phyloP scores from a whole-genome alignment of 441 rosid genomes.

The Bruguiera hainesii region DNA sequence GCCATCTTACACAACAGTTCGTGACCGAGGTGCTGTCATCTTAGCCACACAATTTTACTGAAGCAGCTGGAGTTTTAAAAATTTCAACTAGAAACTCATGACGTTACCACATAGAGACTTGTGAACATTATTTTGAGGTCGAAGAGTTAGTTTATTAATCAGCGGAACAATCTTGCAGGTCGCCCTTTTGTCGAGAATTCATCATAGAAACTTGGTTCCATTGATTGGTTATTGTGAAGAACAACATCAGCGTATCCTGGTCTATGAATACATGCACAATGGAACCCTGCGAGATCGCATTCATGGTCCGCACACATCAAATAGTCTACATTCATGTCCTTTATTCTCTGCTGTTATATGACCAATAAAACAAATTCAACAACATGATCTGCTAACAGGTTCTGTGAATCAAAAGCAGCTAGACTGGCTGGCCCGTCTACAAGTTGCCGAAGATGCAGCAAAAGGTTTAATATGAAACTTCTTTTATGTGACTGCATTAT shows the following conservation, averaged over 20 bases:
- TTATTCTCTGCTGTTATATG: conserved; percentile 4
- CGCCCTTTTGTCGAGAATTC: conserved; percentile 90
- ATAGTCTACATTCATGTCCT: background rate
- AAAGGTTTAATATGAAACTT: conserved; percentile 52
- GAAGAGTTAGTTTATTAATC: conserved; percentile 5
- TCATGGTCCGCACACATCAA: conserved; percentile 42
- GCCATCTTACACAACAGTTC: conserved; percentile 67
- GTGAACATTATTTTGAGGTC: background rate
- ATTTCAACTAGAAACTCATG: background rate
- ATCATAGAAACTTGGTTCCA: conserved; percentile 94
- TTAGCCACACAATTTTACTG: conserved; percentile 7
- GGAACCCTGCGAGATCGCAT: conserved; percentile 84
- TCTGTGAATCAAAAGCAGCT: conserved; percentile 49
- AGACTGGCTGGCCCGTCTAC: conserved; percentile 74
- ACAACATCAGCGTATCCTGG: conserved; percentile 59
- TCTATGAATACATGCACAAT: conserved; percentile 95
- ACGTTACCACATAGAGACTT: background rate
- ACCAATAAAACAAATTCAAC: conserved; percentile 5
- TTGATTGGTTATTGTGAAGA: conserved; percentile 94
- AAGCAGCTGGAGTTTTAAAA: background rate
- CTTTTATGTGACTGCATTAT: conserved; percentile 6
- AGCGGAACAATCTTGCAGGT: conserved; percentile 46
- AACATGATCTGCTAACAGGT: conserved; percentile 40
- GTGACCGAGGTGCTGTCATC: conserved; percentile 67
- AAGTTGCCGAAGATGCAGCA: conserved; percentile 88